Base-by-base conservation (phyloP, 208 protist genomes). In the Leishmania turanica region DNA sequence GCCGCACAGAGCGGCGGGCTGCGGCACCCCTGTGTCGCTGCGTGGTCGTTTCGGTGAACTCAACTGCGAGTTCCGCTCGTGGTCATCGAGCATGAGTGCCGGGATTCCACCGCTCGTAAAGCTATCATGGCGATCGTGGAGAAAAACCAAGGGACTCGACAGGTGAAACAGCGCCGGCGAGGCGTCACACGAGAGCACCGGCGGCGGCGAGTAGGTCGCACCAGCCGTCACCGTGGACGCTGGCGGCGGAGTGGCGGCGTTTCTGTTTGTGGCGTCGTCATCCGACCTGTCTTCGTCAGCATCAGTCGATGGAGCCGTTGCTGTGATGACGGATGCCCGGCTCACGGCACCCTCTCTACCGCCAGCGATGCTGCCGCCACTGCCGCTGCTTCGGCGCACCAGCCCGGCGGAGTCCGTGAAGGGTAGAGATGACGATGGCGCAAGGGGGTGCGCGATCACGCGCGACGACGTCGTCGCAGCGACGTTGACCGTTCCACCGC, bases 141-240 rank as follows among this genome's bases (percentile, higher is more conserved):
- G 45, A 21, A 58, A 70, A 21, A 62, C 3, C 5, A 58, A 40
- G 9, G 64, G 62, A n/a, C 64, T 82, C 17, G 53, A 54, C 54
- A 82, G 58, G 2, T 58, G 49, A 75, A 82, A 82, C 27, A 82
- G 72, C 27, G 77, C 72, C 64, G 82, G 74, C 0, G 82, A 74
- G 0, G 78, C 82, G 5, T 82, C 82, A 31, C 77, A 81, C 4
- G 82, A 82, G 27, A 86, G 82, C 53, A 77, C n/a, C 49, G 49
- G 49, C 13, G 71, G 81, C 1, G 66, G 77, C 37, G 73, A 81
- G 60, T 62, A 60, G 62, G n/a, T 58, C 34, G 73, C 73, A n/a
- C 37, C 37, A 45, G 54, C 15, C 17, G 27, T n/a, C 34, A 13
- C 8, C 73, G 42, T 65, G 15, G 34, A 6, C 51, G 73, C 21